Evolutionary conservation across 176 grass and related monocot species (phyloP), one percentile per base, ranked within the genome.

Genomic region (Elaeis guineensis): DNA sequence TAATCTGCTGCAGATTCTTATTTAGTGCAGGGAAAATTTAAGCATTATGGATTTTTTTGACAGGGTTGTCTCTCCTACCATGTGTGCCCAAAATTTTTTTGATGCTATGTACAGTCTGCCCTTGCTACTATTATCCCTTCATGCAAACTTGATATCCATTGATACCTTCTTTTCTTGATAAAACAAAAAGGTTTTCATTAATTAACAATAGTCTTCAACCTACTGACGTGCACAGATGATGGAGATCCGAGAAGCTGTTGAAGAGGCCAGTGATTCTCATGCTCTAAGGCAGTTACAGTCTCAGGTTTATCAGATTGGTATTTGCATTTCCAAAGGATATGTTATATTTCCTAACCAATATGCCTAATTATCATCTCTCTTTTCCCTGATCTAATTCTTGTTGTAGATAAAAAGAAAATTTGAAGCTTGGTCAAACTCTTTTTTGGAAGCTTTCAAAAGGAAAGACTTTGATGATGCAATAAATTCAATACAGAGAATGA

Each of bases 161-260:
- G 12, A 44, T 44, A 12, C 35, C 35, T 44, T 44, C 35, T 12
- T 44, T 44, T 11, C 35, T 11, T 9, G 8, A 12, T 44, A 14
- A 14, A 6, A 14, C 2, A 6, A 12, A 12, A 12, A 44, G 3
- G 35, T 2, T 44, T 44, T 44, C 35, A 14, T 35, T 44, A 9
- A 44, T 12, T 44, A 12, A 44, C 2, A 44, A 3, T 44, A 44
- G 0, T 12, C 8, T 44, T 44, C 11, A 2, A 12, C 35, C 9
- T 12, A 44, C 35, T 12, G 35, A 0, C 9, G 14, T 44, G 12
- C 73, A 3, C 75, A 91, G 87, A 97, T 91, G 87, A 78, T 97
- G 92, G 92, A 91, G 66, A 80, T 91, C 20, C 77, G 83, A 15
- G 87, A 97, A 88, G 72, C 80, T 22, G 84, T 97, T 61, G 85